phyloP scores from a whole-genome alignment of 805 yeast species.

The Lachancea mirantina region DNA sequence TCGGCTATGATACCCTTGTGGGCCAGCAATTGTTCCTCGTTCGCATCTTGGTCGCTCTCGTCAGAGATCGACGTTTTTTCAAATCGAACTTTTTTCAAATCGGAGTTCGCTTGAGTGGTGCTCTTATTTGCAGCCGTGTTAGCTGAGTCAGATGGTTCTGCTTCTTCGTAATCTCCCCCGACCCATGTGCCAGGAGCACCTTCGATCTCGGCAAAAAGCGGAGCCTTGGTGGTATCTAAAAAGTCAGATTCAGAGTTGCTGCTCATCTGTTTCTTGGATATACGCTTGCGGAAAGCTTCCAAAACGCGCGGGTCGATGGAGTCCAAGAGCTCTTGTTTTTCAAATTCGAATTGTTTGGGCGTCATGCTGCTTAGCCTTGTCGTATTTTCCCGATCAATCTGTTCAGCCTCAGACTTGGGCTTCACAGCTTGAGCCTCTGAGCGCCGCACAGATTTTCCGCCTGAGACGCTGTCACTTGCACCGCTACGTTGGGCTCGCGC shows the following conservation, averaged over 20 bases:
- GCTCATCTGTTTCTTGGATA: slow-evolving; percentile 40
- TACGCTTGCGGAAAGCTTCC: slow-evolving; percentile 49
- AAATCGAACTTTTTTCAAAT: slow-evolving; percentile 5
- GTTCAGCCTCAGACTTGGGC: slow-evolving; percentile 52
- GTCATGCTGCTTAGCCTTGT: slow-evolving; percentile 55
- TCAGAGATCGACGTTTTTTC: neutral
- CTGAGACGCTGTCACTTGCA: neutral
- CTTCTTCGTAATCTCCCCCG: slow-evolving; percentile 23
- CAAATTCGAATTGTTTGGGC: slow-evolving; percentile 54
- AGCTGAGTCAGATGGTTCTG: slow-evolving; percentile 20
- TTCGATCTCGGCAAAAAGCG: slow-evolving; percentile 28
- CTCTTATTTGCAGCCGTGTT: slow-evolving; percentile 28
- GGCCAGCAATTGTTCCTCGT: neutral
- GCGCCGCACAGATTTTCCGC: neutral
- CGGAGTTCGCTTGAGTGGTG: slow-evolving; percentile 13
- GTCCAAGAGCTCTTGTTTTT: slow-evolving; percentile 59
- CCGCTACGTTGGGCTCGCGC: neutral
- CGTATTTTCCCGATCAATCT: slow-evolving; percentile 71
- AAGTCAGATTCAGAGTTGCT: slow-evolving; percentile 36
- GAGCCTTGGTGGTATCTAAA: slow-evolving; percentile 9
- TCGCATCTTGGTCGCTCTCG: neutral
- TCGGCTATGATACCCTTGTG: slow-evolving; percentile 20
- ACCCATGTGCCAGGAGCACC: slow-evolving; percentile 34
- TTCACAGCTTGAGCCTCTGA: neutral
- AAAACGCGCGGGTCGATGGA: slow-evolving; percentile 63